Evolutionary conservation across 805 yeast species (phyloP), one percentile per base, ranked within the genome.

Genomic region (Candida dajiaensis): DNA sequence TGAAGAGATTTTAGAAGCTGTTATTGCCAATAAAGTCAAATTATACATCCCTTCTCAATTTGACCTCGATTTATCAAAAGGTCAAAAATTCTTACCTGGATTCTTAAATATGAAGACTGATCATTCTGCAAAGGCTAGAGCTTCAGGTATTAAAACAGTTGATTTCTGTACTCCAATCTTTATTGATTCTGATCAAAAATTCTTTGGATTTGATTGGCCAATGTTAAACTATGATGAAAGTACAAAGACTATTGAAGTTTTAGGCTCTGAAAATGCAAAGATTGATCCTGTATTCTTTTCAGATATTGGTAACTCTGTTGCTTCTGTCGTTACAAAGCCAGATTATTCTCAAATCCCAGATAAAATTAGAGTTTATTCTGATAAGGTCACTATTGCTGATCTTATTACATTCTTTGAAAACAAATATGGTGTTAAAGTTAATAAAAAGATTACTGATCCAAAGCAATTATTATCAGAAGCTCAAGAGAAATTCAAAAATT

Each of bases 11-110:
- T 48, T 72, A 29, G 76, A 73, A 41, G 70, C 74, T 8, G 72
- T 72, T 3, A 57, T 59, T 10, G 62, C 56, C 26, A 69, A 67
- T 43, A 72, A 73, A 51, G 77, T 79, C 42, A 73, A 74, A 56
- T 57, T 78, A 29, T 80, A 70, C 64, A 72, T 80, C 51, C 83
- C 85, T 28, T 74, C 83, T 2, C 85, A 80, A 54, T 81, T 76
- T 54, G 89, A 87, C 37, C 54, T 68, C 20, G 79, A 78, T 45
- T 42, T 71, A 16, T 57, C 51, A 3, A 64, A 57, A 9, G 59
- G 59, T 19, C 54, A 54, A 4, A 48, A 52, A 19, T 36, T 44
- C 20, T 58, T 69, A 20, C 73, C 78, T 7, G 68, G 66, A 1
- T 64, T 74, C 46, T 45, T 63, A 5, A 55, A 41, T 2, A 12